Evolutionary conservation across 2,329 filamentous ascomycete species (phyloP).

Genomic region (Phyllosticta citrichinensis): DNA sequence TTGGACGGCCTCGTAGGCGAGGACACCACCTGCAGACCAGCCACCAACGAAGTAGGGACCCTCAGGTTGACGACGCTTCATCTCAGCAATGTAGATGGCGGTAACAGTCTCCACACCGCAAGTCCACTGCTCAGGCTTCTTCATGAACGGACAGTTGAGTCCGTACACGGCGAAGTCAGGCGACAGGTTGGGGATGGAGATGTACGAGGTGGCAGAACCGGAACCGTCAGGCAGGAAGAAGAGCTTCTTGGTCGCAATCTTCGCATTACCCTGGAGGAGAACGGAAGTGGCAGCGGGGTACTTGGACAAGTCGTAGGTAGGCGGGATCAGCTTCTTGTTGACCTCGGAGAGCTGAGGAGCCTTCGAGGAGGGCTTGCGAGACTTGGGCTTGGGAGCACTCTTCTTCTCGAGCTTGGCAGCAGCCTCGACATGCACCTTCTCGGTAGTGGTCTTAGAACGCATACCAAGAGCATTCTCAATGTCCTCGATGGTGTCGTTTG

Average conservation of each 20-base stretch:
- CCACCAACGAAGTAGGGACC: conserved; percentile 49
- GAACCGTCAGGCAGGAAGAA: conserved; percentile 44
- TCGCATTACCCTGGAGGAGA: conserved; percentile 48
- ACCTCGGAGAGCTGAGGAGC: conserved; percentile 37
- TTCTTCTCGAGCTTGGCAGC: conserved; percentile 23
- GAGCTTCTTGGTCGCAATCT: conserved; percentile 45
- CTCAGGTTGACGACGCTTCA: conserved; percentile 58
- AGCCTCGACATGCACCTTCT: conserved; percentile 22
- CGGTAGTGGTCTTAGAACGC: conserved; percentile 29
- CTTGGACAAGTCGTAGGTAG: conserved; percentile 29
- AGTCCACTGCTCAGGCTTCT: conserved; percentile 53
- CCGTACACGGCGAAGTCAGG: conserved; percentile 42
- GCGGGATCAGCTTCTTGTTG: conserved; percentile 34
- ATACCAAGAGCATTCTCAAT: conserved; percentile 55
- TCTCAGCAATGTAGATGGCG: conserved; percentile 56
- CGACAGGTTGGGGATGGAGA: conserved; percentile 46
- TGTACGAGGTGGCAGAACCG: conserved; percentile 58
- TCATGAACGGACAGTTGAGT: conserved; percentile 63
- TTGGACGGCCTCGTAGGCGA: conserved; percentile 42
- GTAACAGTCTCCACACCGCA: conserved; percentile 58
- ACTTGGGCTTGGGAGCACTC: conserved; percentile 15
- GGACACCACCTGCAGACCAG: conserved; percentile 47
- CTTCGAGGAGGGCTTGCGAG: conserved; percentile 5
- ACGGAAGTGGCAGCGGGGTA: conserved; percentile 44
- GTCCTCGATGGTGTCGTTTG: conserved; percentile 53